These are phyloP conservation scores for Diaporthe capsici DNA, from an alignment of 2,329 filamentous ascomycete species.

Conservation along the genomic window DNA sequence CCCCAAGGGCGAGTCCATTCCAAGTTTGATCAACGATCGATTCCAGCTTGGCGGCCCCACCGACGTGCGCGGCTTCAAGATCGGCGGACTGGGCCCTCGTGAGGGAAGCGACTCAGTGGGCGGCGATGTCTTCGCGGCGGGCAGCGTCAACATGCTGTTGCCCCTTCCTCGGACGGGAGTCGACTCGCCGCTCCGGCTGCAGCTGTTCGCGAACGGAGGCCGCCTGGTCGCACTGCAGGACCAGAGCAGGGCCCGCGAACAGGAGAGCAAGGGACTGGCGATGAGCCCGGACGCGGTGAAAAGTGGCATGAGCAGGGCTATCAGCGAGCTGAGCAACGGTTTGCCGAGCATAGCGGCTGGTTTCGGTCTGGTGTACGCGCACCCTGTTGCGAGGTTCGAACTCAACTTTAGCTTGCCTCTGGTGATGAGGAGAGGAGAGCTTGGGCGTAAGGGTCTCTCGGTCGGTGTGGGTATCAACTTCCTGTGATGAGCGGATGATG, in stretches of 20 bases:
- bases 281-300: conserved; percentile 65
- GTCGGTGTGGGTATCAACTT: conserved; percentile 98
- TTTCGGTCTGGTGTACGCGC: conserved; percentile 92
- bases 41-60: conserved; percentile 96
- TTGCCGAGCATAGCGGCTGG: conserved; percentile 89
- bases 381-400: conserved; percentile 93
- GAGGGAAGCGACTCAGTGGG: conserved; percentile 90
- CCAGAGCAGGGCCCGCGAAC: conserved; percentile 49
- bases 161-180: conserved; percentile 86
- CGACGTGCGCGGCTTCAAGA: conserved; percentile 92
- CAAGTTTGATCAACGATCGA: conserved; percentile 91
- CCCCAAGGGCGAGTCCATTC: conserved; percentile 65
- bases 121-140: conserved; percentile 92
- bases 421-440: conserved; percentile 85
- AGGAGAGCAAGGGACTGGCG: conserved; percentile 57
- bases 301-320: conserved; percentile 69
- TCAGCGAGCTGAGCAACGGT: conserved; percentile 80
- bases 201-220: conserved; percentile 93
- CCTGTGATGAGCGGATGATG: conserved; percentile 68
- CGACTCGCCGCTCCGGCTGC: conserved; percentile 87
- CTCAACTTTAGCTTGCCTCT: conserved; percentile 94
- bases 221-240: conserved; percentile 83
- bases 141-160: conserved; percentile 86
- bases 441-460: conserved; percentile 90
- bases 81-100: conserved; percentile 89